Conservation (phyloP, 164 flowering plant species). For the Annona squamosa region DNA sequence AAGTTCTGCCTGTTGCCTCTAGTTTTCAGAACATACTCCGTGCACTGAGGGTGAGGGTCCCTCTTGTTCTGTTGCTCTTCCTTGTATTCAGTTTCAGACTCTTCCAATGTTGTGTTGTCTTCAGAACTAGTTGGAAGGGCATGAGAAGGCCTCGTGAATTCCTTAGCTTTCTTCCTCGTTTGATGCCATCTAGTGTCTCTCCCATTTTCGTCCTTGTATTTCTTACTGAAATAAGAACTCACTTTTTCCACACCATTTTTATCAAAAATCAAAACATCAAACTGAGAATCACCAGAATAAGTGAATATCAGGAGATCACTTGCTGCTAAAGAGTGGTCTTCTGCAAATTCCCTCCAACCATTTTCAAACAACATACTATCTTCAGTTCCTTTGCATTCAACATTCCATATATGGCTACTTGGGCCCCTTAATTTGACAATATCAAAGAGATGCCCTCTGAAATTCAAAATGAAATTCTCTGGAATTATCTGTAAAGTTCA, state of each 20-base stretch:
- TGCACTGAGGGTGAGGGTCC: no score
- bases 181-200: not conserved
- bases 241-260: conserved; percentile 20
- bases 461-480: conserved; percentile 14
- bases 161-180: not conserved
- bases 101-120: not conserved
- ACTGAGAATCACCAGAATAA: conserved; percentile 24
- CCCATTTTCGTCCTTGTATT: not conserved
- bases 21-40: no score
- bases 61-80: no score
- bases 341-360: conserved; percentile 30
- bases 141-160: not conserved
- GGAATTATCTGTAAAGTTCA: conserved; percentile 5
- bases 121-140: no score
- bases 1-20: no score
- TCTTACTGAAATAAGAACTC: not conserved
- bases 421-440: conserved; percentile 1
- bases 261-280: conserved; percentile 32
- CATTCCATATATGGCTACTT: not conserved
- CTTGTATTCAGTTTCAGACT: not conserved
- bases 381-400: conserved; percentile 3
- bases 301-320: conserved; percentile 28
- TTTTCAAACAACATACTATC: conserved; percentile 16
- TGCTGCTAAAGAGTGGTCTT: conserved; percentile 17
- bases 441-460: conserved; percentile 11